Evolutionary conservation across 1,284 basidiomycete genomes (phyloP).

Genomic region (Pascua sp.): DNA sequence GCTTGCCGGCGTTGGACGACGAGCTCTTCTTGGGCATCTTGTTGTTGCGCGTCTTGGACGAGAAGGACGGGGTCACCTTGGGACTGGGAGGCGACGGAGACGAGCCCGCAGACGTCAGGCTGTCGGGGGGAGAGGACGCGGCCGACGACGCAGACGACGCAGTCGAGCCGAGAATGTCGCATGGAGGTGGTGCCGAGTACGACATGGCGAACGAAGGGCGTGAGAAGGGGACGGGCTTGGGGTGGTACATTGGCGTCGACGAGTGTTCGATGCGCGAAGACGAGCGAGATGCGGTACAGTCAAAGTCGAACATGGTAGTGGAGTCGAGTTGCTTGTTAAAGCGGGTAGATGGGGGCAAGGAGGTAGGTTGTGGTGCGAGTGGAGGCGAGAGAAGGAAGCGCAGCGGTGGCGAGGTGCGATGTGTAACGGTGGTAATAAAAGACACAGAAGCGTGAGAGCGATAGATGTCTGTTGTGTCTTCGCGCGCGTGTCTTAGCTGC

Average conservation of each 20-base stretch:
- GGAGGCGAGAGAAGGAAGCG: no score
- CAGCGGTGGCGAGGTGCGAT: not conserved
- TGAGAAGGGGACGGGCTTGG: constrained; percentile 15
- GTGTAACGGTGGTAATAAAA: not conserved
- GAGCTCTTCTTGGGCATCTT: constrained; percentile 33
- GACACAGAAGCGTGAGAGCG: no score
- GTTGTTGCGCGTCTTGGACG: constrained; percentile 5
- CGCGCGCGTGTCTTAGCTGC: no score
- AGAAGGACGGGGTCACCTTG: constrained; percentile 7
- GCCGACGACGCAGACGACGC: constrained; percentile 2
- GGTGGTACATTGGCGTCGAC: constrained; percentile 14
- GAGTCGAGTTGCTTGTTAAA: no score
- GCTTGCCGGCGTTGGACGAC: constrained; percentile 27
- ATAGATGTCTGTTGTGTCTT: no score
- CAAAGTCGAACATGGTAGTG: constrained; percentile 7
- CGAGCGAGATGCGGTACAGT: not conserved
- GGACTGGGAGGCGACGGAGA: not conserved
- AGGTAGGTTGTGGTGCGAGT: not conserved
- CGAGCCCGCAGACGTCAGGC: not conserved
- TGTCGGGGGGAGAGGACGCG: constrained; percentile 13
- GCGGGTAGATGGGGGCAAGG: constrained; percentile 1
- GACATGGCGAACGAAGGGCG: constrained; percentile 12
- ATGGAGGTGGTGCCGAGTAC: constrained; percentile 11
- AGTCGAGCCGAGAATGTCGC: not conserved
- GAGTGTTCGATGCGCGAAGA: not conserved